Percentiles rank a stretch among this genome's conserved stretches.
phyloP scores from a whole-genome alignment of 2,329 filamentous ascomycete genomes.

The Talaromyces verruculosus region DNA sequence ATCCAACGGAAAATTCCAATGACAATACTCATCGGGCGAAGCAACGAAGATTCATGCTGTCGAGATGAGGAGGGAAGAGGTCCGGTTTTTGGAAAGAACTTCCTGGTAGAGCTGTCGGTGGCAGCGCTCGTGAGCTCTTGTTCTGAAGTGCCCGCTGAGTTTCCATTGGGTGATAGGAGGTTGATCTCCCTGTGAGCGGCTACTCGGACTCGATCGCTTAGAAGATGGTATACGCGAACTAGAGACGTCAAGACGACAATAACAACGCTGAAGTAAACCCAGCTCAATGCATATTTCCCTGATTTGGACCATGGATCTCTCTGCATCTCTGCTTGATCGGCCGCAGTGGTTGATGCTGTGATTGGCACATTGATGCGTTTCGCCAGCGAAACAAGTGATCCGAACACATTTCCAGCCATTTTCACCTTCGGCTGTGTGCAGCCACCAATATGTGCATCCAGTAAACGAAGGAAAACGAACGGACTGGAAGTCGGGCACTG shows the following conservation, averaged over 20 bases:
- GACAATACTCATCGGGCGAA: conserved; percentile 71
- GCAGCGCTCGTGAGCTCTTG: conserved; percentile 62
- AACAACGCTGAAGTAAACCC: conserved; percentile 82
- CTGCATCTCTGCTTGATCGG: conserved; percentile 56
- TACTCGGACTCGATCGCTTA: conserved; percentile 89
- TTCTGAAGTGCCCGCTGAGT: conserved; percentile 56
- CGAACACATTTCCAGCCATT: conserved; percentile 20
- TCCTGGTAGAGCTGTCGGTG: conserved; percentile 62
- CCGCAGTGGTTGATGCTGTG: conserved; percentile 56
- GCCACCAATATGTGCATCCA: neutral
- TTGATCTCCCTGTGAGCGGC: conserved; percentile 84
- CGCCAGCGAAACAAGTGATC: conserved; percentile 32
- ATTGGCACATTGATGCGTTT: conserved; percentile 58
- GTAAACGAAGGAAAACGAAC: neutral
- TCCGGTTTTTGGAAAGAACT: conserved; percentile 71
- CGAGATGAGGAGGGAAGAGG: conserved; percentile 59
- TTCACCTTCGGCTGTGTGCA: neutral
- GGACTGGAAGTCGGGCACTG: neutral
- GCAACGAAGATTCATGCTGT: conserved; percentile 69
- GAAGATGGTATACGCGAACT: conserved; percentile 79
- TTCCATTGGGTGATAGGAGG: conserved; percentile 54
- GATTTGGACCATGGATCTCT: conserved; percentile 77
- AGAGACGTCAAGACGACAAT: conserved; percentile 66
- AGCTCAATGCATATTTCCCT: conserved; percentile 81
- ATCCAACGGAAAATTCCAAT: conserved; percentile 83